These are phyloP conservation scores for Trichophyton equinum DNA, from an alignment of 2,329 filamentous ascomycete genomes.

Conservation along the genomic window DNA sequence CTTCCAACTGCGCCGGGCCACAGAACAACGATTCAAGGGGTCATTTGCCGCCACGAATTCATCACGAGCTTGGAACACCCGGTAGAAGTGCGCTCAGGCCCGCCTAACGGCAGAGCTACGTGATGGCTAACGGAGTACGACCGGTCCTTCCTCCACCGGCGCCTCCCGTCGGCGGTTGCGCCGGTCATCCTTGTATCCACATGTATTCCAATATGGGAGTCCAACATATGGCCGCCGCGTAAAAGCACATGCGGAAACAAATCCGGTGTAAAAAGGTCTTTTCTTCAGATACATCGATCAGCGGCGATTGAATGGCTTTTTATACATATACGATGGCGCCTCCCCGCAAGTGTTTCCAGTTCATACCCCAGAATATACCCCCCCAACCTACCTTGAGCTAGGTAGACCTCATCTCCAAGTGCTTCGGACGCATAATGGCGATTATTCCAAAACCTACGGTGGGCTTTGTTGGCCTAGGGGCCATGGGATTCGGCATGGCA, in stretches of 20 bases:
- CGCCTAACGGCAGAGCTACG: background rate
- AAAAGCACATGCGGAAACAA: background rate
- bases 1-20: no score
- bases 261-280: background rate
- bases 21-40: no score
- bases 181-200: background rate
- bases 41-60: no score
- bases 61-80: no score
- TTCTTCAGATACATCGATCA: background rate
- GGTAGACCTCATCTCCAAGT: no score
- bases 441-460: constrained; percentile 35
- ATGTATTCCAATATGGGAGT: background rate
- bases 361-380: background rate
- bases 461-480: constrained; percentile 62
- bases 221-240: background rate
- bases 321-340: background rate
- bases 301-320: background rate
- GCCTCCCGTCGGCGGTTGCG: background rate
- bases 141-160: background rate
- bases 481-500: constrained; percentile 75
- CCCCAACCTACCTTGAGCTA: no score
- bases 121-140: background rate
- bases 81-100: no score
- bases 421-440: background rate
- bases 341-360: background rate